A percentile compares a stretch with the other conserved stretches of the same genome.
Conservation (phyloP, 2,329 filamentous ascomycete genomes). For the Leptographium radiaticola region DNA sequence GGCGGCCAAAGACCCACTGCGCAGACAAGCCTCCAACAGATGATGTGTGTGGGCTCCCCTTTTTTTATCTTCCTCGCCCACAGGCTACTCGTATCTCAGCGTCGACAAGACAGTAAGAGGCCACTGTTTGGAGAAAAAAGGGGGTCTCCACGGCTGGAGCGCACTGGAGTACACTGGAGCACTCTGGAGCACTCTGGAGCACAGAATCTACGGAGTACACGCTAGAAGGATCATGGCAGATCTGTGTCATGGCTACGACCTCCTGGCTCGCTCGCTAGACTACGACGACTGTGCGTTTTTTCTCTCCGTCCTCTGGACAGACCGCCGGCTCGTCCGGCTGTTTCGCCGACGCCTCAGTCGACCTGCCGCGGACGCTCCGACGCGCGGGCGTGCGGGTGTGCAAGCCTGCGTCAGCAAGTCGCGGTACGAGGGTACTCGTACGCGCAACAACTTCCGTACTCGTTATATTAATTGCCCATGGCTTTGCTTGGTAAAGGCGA, state of each 20-base stretch:
- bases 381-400: too few species aligned
- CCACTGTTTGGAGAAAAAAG: not conserved
- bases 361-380: too few species aligned
- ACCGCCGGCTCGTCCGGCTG: too few species aligned
- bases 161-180: too few species aligned
- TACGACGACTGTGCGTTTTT: too few species aligned
- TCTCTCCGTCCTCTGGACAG: too few species aligned
- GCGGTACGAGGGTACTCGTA: too few species aligned
- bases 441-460: too few species aligned
- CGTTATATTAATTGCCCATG: too few species aligned
- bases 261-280: not conserved
- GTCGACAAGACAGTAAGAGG: not conserved
- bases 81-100: not conserved
- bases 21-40: not conserved
- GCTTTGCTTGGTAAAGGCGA: not conserved
- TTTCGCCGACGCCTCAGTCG: too few species aligned
- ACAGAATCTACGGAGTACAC: slow-evolving; percentile 2
- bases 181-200: not conserved
- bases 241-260: not conserved
- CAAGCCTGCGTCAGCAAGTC: too few species aligned
- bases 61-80: not conserved
- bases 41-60: slow-evolving; percentile 1
- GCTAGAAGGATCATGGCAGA: slow-evolving; percentile 4
- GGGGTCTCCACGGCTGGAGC: not conserved
- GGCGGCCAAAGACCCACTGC: not conserved